These are phyloP conservation scores for Diutina ranongensis DNA, from an alignment of 1,139 yeast species.

Conservation along the genomic window DNA sequence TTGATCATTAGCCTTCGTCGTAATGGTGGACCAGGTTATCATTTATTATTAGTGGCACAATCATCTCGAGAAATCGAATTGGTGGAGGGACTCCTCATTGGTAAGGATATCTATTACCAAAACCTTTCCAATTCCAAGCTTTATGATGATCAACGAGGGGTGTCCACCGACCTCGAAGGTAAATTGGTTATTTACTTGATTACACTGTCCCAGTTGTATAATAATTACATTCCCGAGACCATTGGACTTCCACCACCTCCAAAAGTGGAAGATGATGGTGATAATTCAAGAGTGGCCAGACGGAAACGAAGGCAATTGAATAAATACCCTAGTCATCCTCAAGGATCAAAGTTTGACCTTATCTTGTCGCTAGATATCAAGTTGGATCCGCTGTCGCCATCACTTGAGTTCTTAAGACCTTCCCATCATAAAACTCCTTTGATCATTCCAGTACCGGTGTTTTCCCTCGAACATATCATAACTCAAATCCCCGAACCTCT, in stretches of 20 bases:
- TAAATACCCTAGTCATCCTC: not conserved
- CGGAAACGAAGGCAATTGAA: not conserved
- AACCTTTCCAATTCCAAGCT: slow-evolving; percentile 52
- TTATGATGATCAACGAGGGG: slow-evolving; percentile 26
- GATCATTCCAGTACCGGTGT: slow-evolving; percentile 27
- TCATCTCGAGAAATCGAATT: slow-evolving; percentile 59
- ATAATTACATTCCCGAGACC: slow-evolving; percentile 21
- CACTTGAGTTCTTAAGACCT: slow-evolving; percentile 24
- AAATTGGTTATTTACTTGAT: slow-evolving; percentile 12
- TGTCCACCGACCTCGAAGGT: not conserved
- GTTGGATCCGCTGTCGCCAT: slow-evolving; percentile 32
- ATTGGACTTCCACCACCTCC: slow-evolving; percentile 7
- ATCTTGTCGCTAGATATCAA: slow-evolving; percentile 51
- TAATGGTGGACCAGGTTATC: slow-evolving; percentile 9
- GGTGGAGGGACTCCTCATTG: slow-evolving; percentile 55
- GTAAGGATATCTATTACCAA: slow-evolving; percentile 44
- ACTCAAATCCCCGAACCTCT: slow-evolving; percentile 19
- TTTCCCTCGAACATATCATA: slow-evolving; percentile 26
- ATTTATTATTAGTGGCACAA: slow-evolving; percentile 46
- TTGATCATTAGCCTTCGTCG: slow-evolving; percentile 12
- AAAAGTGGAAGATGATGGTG: not conserved
- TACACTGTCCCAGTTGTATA: slow-evolving; percentile 30
- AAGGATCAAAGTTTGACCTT: slow-evolving; percentile 20
- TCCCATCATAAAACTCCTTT: slow-evolving; percentile 18
- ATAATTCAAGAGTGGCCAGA: not conserved